phyloP scores from a whole-genome alignment of 257 asterid species.

The Solanum infundibuliforme region DNA sequence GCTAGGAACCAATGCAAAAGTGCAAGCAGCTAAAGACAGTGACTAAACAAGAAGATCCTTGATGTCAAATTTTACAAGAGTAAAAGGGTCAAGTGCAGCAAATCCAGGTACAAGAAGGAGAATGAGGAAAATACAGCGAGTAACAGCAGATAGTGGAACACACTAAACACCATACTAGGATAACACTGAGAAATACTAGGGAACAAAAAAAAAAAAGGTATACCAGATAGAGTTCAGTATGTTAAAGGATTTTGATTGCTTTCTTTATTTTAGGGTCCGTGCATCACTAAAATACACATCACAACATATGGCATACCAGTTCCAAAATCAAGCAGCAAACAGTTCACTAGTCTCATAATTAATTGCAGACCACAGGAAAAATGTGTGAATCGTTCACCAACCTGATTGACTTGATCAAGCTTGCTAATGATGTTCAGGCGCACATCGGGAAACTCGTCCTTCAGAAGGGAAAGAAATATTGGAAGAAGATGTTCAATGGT shows the following conservation, averaged over 20 bases:
- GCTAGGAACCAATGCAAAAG: not conserved
- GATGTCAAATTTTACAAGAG: not conserved
- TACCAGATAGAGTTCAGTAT: not conserved
- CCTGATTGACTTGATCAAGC: slow-evolving; percentile 92
- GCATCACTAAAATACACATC: not conserved
- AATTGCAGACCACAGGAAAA: not conserved
- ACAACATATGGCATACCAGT: not conserved
- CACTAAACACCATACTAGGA: not conserved
- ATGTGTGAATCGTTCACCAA: slow-evolving; percentile 4
- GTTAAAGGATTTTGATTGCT: not conserved
- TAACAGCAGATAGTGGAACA: not conserved
- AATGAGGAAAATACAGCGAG: not conserved
- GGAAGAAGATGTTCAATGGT: slow-evolving; percentile 86
- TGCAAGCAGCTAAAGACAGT: not conserved
- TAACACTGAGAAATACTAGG: not conserved
- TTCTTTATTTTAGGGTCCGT: not conserved
- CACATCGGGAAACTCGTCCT: slow-evolving; percentile 83
- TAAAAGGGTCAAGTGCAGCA: not conserved
- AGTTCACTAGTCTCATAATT: not conserved
- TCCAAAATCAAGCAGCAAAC: not conserved
- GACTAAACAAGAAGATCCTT: not conserved
- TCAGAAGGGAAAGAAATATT: slow-evolving; percentile 68
- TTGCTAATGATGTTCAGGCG: slow-evolving; percentile 83
- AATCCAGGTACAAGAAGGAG: not conserved
- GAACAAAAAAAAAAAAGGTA: not conserved